A percentile compares a stretch with the other conserved stretches of the same genome.
Conservation (phyloP, 23 red algal genomes). For the Gracilaria domingensis region DNA sequence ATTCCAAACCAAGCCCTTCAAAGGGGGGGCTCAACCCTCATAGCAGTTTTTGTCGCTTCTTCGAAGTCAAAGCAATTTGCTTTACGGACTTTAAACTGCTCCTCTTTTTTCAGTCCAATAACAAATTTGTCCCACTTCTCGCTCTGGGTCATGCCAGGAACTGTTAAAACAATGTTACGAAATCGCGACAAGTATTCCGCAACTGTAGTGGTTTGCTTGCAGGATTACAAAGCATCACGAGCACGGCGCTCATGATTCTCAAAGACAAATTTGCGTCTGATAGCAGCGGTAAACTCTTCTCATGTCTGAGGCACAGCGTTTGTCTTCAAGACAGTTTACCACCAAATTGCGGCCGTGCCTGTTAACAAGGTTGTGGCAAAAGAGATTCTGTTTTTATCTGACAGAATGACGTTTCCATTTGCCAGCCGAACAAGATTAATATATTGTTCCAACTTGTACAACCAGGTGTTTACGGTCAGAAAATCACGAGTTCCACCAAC, state of each 20-base stretch:
- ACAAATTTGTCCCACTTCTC: constrained; percentile 39
- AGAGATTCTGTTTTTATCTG: no score
- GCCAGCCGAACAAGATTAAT: no score
- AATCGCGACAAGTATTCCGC: constrained; percentile 30
- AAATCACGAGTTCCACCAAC: no score
- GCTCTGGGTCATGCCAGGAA: constrained; percentile 6
- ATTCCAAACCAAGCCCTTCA: not conserved
- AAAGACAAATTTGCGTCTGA: constrained; percentile 6
- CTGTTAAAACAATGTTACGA: constrained; percentile 23
- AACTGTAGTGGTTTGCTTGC: not conserved
- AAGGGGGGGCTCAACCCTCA: not conserved
- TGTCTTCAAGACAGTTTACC: constrained; percentile 6
- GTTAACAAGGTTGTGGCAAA: no score
- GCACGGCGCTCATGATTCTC: constrained; percentile 28
- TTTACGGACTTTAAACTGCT: not conserved
- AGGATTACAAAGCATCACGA: constrained; percentile 7
- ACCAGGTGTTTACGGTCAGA: no score
- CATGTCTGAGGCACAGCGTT: not conserved
- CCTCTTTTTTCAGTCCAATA: not conserved
- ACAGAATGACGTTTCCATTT: no score
- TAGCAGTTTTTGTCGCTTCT: not conserved
- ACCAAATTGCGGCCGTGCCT: constrained; percentile 31
- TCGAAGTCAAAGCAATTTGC: not conserved
- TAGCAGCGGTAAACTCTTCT: not conserved
- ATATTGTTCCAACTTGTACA: no score